These are phyloP conservation scores for Protostelium mycophagum DNA, from an alignment of 78 protist genomes.

Conservation along the genomic window DNA sequence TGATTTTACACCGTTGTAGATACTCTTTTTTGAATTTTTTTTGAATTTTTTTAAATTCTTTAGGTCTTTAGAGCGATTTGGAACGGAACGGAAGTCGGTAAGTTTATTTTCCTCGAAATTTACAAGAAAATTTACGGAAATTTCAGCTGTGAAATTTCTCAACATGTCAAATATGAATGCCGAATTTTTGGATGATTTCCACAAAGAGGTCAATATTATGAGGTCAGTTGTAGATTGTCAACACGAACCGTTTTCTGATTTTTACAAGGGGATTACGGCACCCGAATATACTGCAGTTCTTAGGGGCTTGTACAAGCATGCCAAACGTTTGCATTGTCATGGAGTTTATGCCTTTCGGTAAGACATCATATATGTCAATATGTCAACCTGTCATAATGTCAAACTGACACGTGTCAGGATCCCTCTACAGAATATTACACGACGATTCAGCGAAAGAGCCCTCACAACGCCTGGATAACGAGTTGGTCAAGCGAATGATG, in stretches of 20 bases:
- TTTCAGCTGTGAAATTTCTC: background rate
- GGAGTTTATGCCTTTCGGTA: conserved; percentile 51
- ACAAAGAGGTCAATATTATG: background rate
- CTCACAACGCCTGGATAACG: conserved; percentile 7
- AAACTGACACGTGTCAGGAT: conserved; percentile 10
- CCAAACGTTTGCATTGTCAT: conserved; percentile 66
- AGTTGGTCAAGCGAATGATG: conserved; percentile 15
- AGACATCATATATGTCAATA: background rate
- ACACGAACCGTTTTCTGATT: background rate
- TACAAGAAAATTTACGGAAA: too few relatives aligned
- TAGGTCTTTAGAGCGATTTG: background rate
- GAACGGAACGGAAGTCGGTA: background rate
- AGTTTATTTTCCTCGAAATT: too few relatives aligned
- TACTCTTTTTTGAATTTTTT: too few relatives aligned
- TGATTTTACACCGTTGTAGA: background rate
- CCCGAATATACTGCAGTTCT: conserved; percentile 66
- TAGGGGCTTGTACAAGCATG: conserved; percentile 49
- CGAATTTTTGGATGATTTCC: background rate
- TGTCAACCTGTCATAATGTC: background rate
- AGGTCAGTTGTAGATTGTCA: background rate
- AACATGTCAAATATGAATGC: background rate
- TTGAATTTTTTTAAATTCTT: too few relatives aligned
- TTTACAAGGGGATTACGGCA: conserved; percentile 24
- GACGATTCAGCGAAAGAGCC: background rate
- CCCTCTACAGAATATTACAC: conserved; percentile 36